Conservation (phyloP, 805 yeast species). For the Nakazawaea anatomiae region DNA sequence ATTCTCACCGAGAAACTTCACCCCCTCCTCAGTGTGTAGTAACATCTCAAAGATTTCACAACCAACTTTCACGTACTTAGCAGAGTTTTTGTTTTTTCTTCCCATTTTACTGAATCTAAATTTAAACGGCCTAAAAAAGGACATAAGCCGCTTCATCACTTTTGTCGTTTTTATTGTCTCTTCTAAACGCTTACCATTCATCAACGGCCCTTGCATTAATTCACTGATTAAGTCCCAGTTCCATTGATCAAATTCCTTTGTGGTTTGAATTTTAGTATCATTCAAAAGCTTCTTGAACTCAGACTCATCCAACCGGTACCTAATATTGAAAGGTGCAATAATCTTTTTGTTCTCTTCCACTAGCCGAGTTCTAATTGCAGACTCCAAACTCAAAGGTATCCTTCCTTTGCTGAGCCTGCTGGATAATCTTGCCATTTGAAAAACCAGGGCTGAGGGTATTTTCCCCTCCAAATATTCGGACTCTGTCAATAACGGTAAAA, state of each 20-base stretch:
- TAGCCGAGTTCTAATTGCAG: slow-evolving; percentile 16
- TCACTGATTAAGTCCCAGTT: slow-evolving; percentile 73
- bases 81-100: slow-evolving; percentile 42
- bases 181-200: slow-evolving; percentile 64
- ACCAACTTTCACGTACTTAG: slow-evolving; percentile 64
- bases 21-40: slow-evolving; percentile 59
- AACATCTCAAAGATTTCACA: slow-evolving; percentile 66
- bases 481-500: slow-evolving; percentile 1
- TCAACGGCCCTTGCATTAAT: slow-evolving; percentile 79
- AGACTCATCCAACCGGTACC: slow-evolving; percentile 43
- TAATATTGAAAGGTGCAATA: neutral
- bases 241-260: slow-evolving; percentile 83
- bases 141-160: slow-evolving; percentile 74
- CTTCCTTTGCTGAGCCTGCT: slow-evolving; percentile 33
- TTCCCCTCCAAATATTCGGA: slow-evolving; percentile 1
- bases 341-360: slow-evolving; percentile 8
- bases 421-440: slow-evolving; percentile 41
- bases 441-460: slow-evolving; percentile 31
- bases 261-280: slow-evolving; percentile 65
- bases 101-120: slow-evolving; percentile 57
- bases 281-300: slow-evolving; percentile 61
- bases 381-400: slow-evolving; percentile 26
- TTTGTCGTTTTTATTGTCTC: slow-evolving; percentile 77
- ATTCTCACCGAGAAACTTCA: slow-evolving; percentile 57
- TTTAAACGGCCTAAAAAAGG: slow-evolving; percentile 90